phyloP scores from a whole-genome alignment of 331 rosid species.

The Dryas integrifolia region DNA sequence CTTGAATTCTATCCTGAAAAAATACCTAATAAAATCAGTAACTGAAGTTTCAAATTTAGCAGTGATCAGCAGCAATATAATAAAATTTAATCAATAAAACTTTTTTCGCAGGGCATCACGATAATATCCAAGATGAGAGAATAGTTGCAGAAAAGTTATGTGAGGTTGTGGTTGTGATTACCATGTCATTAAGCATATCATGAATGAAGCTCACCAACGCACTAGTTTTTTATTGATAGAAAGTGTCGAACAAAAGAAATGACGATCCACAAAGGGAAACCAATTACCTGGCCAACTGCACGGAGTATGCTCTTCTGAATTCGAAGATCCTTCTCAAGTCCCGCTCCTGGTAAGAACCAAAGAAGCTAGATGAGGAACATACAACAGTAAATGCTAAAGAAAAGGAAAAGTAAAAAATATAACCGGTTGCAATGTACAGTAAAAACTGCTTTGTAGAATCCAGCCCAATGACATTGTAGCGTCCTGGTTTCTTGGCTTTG shows the following conservation, averaged over 20 bases:
- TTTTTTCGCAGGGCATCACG: background rate
- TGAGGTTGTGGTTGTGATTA: background rate
- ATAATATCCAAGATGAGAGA: background rate
- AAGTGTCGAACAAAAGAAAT: constrained; percentile 10
- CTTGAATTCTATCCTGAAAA: background rate
- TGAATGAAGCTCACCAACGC: constrained; percentile 10
- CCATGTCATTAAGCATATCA: background rate
- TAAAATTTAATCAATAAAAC: background rate
- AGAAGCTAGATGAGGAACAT: constrained; percentile 26
- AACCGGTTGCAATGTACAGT: constrained; percentile 86
- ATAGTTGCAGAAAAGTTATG: background rate
- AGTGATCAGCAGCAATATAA: background rate
- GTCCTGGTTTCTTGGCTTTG: constrained; percentile 77
- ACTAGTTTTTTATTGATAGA: background rate
- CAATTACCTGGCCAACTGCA: constrained; percentile 78
- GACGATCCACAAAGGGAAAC: background rate
- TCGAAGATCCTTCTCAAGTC: constrained; percentile 82
- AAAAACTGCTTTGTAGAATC: constrained; percentile 85
- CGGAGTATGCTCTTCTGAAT: constrained; percentile 80
- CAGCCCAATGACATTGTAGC: constrained; percentile 81
- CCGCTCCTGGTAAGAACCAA: constrained; percentile 58
- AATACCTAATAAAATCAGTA: background rate
- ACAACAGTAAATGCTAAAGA: constrained; percentile 16
- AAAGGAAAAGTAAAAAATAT: constrained; percentile 23
- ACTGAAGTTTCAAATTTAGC: background rate